Evolutionary conservation across 495 filamentous ascomycete genomes (phyloP).

Genomic region (Hyaloscypha finlandica): DNA sequence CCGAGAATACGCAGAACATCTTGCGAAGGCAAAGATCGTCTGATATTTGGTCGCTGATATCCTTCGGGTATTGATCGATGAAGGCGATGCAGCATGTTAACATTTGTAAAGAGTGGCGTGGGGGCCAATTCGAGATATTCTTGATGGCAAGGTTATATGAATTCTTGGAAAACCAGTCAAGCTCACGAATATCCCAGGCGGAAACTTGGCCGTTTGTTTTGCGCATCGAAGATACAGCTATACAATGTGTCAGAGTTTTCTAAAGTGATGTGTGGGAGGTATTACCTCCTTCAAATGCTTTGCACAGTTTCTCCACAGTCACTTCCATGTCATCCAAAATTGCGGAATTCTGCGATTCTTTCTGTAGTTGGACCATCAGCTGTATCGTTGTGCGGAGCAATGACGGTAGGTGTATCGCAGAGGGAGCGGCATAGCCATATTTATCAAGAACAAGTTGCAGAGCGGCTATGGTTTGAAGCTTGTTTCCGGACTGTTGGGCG

Average conservation of each 20-base stretch:
- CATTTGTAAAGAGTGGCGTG: constrained; percentile 54
- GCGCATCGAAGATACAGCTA: constrained; percentile 49
- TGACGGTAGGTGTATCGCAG: constrained; percentile 64
- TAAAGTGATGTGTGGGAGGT: not conserved
- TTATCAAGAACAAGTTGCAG: constrained; percentile 61
- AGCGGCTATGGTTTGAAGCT: constrained; percentile 53
- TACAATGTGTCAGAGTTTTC: constrained; percentile 19
- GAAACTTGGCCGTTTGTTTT: constrained; percentile 37
- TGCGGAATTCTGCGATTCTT: constrained; percentile 34
- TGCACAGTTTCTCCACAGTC: constrained; percentile 54
- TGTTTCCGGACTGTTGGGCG: constrained; percentile 66
- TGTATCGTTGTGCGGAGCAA: constrained; percentile 65
- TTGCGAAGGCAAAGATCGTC: constrained; percentile 57
- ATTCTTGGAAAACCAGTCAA: constrained; percentile 81
- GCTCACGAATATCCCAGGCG: constrained; percentile 60
- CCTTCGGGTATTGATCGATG: constrained; percentile 57
- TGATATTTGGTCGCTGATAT: constrained; percentile 40
- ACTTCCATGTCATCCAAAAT: constrained; percentile 22
- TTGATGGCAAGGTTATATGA: constrained; percentile 74
- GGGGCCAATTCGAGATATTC: constrained; percentile 54
- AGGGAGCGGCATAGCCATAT: constrained; percentile 49
- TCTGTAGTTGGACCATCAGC: constrained; percentile 57
- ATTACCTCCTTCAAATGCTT: constrained; percentile 63
- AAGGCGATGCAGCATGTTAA: constrained; percentile 63
- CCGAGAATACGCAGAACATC: constrained; percentile 71